Evolutionary conservation across 768 basidiomycete genomes (phyloP).

Genomic region (Kwoniella sp.): DNA sequence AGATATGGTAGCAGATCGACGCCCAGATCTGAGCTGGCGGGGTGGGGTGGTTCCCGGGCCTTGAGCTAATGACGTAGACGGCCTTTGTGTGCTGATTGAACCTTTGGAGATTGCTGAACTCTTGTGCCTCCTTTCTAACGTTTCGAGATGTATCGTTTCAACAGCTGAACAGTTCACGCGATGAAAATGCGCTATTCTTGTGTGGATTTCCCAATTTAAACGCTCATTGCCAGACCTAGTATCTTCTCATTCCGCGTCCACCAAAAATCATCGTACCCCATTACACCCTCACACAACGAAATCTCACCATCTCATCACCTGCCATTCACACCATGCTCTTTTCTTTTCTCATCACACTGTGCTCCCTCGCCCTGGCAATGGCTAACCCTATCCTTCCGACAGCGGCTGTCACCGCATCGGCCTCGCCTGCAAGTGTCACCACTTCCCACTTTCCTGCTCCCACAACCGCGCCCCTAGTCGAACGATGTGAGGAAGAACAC

Average conservation of each 20-base stretch:
- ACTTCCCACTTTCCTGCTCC: conserved; percentile 2
- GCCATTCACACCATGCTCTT: conserved; percentile 5
- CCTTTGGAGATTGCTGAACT: neutral
- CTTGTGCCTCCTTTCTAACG: neutral
- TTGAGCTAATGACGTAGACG: too few species aligned
- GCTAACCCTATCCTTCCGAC: neutral
- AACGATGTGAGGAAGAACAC: conserved; percentile 31
- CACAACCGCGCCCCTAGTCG: neutral
- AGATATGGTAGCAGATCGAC: neutral
- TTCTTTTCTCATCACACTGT: too few species aligned
- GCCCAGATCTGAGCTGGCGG: too few species aligned
- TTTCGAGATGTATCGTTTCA: neutral
- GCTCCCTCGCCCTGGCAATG: conserved; percentile 3
- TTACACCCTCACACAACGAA: too few species aligned
- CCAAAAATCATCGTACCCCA: too few species aligned
- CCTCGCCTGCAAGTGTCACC: conserved; percentile 5
- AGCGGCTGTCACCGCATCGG: neutral
- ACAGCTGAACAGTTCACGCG: too few species aligned
- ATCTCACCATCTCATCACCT: neutral
- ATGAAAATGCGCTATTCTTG: too few species aligned
- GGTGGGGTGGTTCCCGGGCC: neutral
- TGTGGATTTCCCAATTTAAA: too few species aligned
- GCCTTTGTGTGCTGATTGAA: conserved; percentile 1
- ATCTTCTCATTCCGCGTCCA: too few species aligned
- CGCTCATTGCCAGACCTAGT: too few species aligned